Evolutionary conservation across 345 rosid species (phyloP), one percentile per base, ranked within the genome.

Genomic region (Pistacia integerrima): DNA sequence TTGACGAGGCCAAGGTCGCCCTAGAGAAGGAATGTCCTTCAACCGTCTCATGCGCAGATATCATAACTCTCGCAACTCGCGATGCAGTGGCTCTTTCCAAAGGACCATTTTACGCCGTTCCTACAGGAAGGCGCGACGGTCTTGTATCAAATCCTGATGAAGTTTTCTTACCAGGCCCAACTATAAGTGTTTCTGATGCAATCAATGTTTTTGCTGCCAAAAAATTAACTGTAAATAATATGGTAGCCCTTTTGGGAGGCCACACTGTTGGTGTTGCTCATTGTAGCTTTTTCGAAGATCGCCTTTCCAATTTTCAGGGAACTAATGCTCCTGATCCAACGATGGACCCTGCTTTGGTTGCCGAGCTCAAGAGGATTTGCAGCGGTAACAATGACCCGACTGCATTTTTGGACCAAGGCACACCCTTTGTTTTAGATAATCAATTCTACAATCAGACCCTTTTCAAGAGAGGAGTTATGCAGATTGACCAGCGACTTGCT

Each of bases 201-300:
- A 57, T 78, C 36, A 79, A 81, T 28, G 0, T 48, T 41, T 92
- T 94, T 83, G 76, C 56, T 5, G 69, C 81, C 4, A 88, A 81
- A 78, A 90, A 89, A 0, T 78, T 92, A 67, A 82, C 69, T 5
- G 44, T 83, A 18, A 64, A 76, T 22, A 94, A 92, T 0, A 92
- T 92, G 96, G 90, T 84, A n/a, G 83, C 89, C 61, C 97, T 90
- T 17, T 75, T 93, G 56, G 97, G 97, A 52, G 95, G 85, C 9
- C 97, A 94, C 73, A 84, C 95, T 0, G 91, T 92, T 25, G 97
- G 94, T n/a, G 78, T 84, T 55, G 84, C 85, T 0, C 96, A 88
- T 44, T 94, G 97, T 60, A 80, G 84, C 70, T 85, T 89, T 77
- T 86, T 94, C 70, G 46, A 44, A 0, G 92, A 87, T 69, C 80